phyloP scores from a whole-genome alignment of 108 stramenopile species.

The Discostella stelligeroides region DNA sequence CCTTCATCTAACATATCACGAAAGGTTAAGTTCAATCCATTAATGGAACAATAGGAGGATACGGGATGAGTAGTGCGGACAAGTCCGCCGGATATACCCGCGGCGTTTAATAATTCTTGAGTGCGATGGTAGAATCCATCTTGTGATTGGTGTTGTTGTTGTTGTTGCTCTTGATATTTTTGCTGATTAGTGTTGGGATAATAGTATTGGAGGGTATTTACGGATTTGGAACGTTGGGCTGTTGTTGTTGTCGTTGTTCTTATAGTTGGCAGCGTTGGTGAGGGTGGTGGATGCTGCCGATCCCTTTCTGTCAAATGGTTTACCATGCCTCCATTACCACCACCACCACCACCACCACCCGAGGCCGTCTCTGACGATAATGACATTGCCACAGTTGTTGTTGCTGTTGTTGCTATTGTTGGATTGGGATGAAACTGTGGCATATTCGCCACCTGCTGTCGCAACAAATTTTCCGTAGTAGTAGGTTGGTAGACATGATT shows the following conservation, averaged over 20 bases:
- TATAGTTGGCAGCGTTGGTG: too few species aligned
- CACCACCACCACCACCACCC: slow-evolving; percentile 1
- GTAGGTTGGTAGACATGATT: too few species aligned
- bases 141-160: too few species aligned
- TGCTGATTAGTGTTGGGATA: slow-evolving; percentile 19
- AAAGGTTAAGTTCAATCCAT: slow-evolving; percentile 26
- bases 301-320: too few species aligned
- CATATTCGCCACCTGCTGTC: background rate
- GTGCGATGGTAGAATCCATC: background rate
- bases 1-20: slow-evolving; percentile 46
- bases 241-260: background rate
- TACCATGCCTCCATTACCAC: too few species aligned
- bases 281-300: too few species aligned
- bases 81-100: slow-evolving; percentile 1
- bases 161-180: too few species aligned
- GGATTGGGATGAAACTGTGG: background rate
- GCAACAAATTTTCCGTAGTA: too few species aligned
- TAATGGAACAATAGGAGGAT: background rate
- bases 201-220: slow-evolving; percentile 36
- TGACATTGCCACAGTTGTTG: too few species aligned
- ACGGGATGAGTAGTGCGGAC: background rate
- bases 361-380: too few species aligned
- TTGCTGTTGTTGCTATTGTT: too few species aligned
- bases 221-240: slow-evolving; percentile 23
- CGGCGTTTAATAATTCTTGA: background rate